A percentile compares a stretch with the other conserved stretches of the same genome.
Conservation (phyloP, 129 eudicot genomes). For the Cynara cardunculus region DNA sequence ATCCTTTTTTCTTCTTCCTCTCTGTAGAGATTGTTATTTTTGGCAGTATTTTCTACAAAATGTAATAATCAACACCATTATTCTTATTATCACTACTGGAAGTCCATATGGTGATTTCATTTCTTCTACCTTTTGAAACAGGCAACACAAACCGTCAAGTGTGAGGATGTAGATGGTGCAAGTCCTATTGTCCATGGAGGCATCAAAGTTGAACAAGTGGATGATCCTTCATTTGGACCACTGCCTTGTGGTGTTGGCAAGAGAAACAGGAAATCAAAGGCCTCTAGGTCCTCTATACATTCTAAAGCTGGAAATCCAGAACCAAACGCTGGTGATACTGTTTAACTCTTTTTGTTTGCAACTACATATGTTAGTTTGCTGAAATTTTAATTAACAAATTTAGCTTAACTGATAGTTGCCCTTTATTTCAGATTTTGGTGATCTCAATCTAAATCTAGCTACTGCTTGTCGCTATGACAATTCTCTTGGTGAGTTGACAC, state of each 20-base stretch:
- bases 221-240: slow-evolving; percentile 29
- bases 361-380: background rate
- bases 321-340: slow-evolving; percentile 39
- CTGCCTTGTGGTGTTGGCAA: slow-evolving; percentile 21
- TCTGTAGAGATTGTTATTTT: background rate
- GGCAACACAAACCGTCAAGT: slow-evolving; percentile 16
- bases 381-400: background rate
- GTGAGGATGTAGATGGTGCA: slow-evolving; percentile 18
- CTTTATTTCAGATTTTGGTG: slow-evolving; percentile 41
- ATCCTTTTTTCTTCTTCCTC: background rate
- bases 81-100: background rate
- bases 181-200: slow-evolving; percentile 15
- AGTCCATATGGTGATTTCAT: background rate
- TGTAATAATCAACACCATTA: background rate
- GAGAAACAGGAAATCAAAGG: slow-evolving; percentile 33
- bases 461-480: slow-evolving; percentile 62
- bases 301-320: slow-evolving; percentile 34
- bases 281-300: slow-evolving; percentile 4
- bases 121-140: slow-evolving; percentile 20
- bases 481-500: slow-evolving; percentile 58
- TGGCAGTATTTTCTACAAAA: background rate
- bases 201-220: slow-evolving; percentile 26
- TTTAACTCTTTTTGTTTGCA: background rate
- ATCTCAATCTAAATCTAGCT: slow-evolving; percentile 25
- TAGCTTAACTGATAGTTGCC: background rate